Evolutionary conservation across 2,329 filamentous ascomycete genomes (phyloP).

Genomic region (Dothistroma pini): DNA sequence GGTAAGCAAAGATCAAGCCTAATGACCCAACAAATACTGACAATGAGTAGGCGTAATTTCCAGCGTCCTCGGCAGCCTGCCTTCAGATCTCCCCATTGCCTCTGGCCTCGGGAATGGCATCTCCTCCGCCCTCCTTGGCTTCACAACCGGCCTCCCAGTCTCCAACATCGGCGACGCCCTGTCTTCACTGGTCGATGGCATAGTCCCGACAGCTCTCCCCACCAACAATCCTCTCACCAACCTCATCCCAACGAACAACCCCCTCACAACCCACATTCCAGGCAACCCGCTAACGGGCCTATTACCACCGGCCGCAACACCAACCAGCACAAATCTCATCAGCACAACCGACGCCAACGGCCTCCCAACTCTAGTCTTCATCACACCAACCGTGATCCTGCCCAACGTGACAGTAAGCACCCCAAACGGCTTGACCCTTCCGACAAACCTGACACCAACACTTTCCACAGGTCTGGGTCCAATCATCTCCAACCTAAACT

Average conservation of each 20-base stretch:
- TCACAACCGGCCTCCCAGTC: slow-evolving; percentile 3
- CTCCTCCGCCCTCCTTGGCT: neutral
- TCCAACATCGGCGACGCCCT: neutral
- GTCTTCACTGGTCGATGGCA: neutral
- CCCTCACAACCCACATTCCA: neutral
- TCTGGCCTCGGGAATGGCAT: neutral
- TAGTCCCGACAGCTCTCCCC: neutral
- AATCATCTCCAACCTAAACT: neutral
- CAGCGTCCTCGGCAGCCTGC: neutral
- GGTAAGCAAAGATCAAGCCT: neutral
- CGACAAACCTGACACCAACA: neutral
- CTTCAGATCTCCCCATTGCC: neutral
- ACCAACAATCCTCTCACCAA: slow-evolving; percentile 6
- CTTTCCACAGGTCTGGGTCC: slow-evolving; percentile 3
- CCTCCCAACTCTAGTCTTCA: slow-evolving; percentile 1
- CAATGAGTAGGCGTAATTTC: neutral
- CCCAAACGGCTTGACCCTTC: neutral
- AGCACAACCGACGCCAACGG: slow-evolving; percentile 5
- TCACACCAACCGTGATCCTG: slow-evolving; percentile 1
- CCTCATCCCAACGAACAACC: neutral
- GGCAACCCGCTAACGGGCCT: neutral
- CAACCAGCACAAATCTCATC: neutral
- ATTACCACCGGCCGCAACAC: neutral
- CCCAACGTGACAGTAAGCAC: neutral
- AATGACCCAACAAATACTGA: neutral